Evolutionary conservation across 352 stramenopile species (phyloP), one percentile per base, ranked within the genome.

Genomic region (Phytopythium sindhum): DNA sequence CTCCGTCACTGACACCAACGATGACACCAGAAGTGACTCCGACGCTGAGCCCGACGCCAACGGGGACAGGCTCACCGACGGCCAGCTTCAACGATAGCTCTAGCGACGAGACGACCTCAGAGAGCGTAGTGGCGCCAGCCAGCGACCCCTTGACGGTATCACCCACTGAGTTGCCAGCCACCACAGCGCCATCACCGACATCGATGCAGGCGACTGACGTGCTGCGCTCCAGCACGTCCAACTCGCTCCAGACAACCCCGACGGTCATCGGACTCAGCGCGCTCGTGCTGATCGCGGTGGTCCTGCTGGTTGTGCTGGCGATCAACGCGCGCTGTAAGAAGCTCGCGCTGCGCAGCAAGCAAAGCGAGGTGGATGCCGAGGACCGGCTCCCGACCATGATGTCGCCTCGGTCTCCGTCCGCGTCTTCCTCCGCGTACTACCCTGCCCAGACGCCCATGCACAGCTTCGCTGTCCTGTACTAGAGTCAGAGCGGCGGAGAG

Each of bases 21-120:
- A 28, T 56, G 35, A 63, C 68, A 10, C 39, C 58, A 45, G 54
- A 53, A 47, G 24, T 51, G 17, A 70, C 64, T 4, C 45, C 57
- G 8, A 37, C 31, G 17, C 63, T 51, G 31, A 68, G 51, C 5
- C 47, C 47, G 19, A 35, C 47, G 2, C 21, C 21, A 26, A 48
- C 42, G 19, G 21, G 0, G 42, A 48, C 21, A 48, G 42, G 12
- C 42, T 26, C 42, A 26, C 23, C 47, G 24, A n/a, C 47, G 23
- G 4, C 47, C 11, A 54, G 24, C 26, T 9, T 35, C 23, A 33
- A 35, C 47, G 45, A n/a, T n/a, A 52, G 45, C 33, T 44, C 57
- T 15, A 72, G 39, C 33, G 68, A 35, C 17, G 31, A 59, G 33
- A 31, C 14, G n/a, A 21, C 19, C 19, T 35, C 31, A 15, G 29